phyloP scores from a whole-genome alignment of 73 alveolate genomes.

The Tetrahymena elliotti region DNA sequence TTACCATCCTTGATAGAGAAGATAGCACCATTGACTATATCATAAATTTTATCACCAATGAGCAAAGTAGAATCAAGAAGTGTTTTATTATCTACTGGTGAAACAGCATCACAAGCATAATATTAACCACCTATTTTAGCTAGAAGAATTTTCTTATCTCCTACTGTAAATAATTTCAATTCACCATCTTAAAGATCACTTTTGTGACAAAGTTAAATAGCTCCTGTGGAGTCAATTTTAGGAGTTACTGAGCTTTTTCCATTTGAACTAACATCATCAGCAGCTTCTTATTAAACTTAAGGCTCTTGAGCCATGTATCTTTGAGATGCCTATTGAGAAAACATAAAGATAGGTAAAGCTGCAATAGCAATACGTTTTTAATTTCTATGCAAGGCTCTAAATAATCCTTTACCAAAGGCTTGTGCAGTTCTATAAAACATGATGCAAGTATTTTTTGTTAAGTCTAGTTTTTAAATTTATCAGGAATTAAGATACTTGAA shows the following conservation, averaged over 20 bases:
- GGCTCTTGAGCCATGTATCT: background rate
- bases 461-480: background rate
- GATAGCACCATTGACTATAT: background rate
- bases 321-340: background rate
- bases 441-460: background rate
- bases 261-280: background rate
- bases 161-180: background rate
- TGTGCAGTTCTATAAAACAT: background rate
- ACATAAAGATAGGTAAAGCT: background rate
- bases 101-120: background rate
- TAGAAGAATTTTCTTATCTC: background rate
- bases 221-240: background rate
- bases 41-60: background rate
- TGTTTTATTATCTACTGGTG: background rate
- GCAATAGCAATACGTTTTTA: background rate
- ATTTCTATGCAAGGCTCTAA: background rate
- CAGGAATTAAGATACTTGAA: background rate
- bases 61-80: background rate
- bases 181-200: background rate
- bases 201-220: background rate
- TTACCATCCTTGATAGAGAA: background rate
- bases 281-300: background rate
- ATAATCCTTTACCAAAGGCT: background rate
- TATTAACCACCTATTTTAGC: background rate
- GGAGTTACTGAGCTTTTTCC: background rate